Conservation (phyloP, 2,329 filamentous ascomycete species). For the Mycosphaerelloides madeirae region DNA sequence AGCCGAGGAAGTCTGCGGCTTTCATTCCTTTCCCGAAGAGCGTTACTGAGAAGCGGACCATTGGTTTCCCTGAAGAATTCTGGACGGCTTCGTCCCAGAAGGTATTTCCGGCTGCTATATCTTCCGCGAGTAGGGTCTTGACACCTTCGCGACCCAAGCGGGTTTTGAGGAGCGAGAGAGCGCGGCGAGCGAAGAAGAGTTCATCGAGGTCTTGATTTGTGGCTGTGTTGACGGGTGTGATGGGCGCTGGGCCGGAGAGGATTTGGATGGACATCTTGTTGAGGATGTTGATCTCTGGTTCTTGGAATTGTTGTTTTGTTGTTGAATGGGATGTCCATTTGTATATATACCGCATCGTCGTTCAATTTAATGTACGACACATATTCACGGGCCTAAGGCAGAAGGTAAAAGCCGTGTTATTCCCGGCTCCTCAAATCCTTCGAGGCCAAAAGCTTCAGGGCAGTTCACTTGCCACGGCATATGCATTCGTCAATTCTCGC, state of each 20-base stretch:
- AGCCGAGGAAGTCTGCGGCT: constrained; percentile 3
- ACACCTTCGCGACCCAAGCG: constrained; percentile 6
- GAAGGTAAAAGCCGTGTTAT: too few species aligned
- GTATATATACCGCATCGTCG: neutral
- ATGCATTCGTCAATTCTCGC: too few species aligned
- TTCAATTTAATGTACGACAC: neutral
- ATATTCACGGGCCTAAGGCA: neutral
- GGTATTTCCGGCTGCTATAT: constrained; percentile 4
- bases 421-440: too few species aligned
- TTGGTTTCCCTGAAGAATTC: neutral
- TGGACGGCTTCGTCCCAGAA: neutral
- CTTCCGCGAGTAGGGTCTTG: constrained; percentile 5
- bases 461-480: too few species aligned
- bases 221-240: constrained; percentile 10
- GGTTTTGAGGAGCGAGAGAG: constrained; percentile 9
- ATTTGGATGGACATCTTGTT: constrained; percentile 1
- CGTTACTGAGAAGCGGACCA: constrained; percentile 1
- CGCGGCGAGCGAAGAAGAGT: constrained; percentile 10
- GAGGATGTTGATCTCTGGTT: neutral
- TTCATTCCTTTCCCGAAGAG: constrained; percentile 1
- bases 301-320: neutral
- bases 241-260: neutral
- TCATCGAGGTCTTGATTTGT: constrained; percentile 11
- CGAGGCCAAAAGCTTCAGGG: too few species aligned
- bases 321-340: neutral